These are phyloP conservation scores for Corylus avellana DNA, from an alignment of 306 rosid species.

Conservation along the genomic window DNA sequence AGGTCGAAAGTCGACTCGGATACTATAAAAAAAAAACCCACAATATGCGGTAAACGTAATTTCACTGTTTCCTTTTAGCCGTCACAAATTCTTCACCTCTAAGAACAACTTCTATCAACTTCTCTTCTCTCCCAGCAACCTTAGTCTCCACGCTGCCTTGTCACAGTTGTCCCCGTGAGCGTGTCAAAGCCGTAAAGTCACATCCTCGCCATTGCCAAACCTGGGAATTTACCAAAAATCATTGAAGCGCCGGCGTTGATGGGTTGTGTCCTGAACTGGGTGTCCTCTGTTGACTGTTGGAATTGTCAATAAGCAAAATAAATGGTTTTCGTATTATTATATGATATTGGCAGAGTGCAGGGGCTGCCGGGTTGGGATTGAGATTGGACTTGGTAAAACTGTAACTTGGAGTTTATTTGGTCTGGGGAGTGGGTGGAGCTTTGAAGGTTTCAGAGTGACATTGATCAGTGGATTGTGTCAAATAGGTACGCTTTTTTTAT, in stretches of 20 bases:
- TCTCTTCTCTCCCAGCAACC: too few relatives aligned
- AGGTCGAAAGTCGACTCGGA: too few relatives aligned
- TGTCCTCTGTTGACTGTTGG: constrained; percentile 12
- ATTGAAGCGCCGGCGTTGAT: constrained; percentile 41
- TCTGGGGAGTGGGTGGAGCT: constrained; percentile 7
- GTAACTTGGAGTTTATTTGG: not conserved
- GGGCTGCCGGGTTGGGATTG: not conserved
- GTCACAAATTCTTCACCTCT: too few relatives aligned
- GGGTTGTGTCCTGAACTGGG: constrained; percentile 9
- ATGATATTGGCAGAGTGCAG: not conserved
- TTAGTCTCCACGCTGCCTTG: too few relatives aligned
- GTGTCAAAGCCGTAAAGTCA: too few relatives aligned
- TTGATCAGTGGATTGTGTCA: constrained; percentile 30
- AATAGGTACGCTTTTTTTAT: constrained; percentile 44
- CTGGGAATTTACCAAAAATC: not conserved
- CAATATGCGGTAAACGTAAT: too few relatives aligned
- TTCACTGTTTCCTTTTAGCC: too few relatives aligned
- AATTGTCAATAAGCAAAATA: constrained; percentile 25
- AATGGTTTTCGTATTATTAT: too few relatives aligned
- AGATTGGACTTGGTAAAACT: constrained; percentile 43
- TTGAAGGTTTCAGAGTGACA: constrained; percentile 45
- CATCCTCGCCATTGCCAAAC: too few relatives aligned
- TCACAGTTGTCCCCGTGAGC: too few relatives aligned
- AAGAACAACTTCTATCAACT: too few relatives aligned
- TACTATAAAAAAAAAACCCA: too few relatives aligned